phyloP scores from a whole-genome alignment of 306 rosid species.

The Quercus dentata region DNA sequence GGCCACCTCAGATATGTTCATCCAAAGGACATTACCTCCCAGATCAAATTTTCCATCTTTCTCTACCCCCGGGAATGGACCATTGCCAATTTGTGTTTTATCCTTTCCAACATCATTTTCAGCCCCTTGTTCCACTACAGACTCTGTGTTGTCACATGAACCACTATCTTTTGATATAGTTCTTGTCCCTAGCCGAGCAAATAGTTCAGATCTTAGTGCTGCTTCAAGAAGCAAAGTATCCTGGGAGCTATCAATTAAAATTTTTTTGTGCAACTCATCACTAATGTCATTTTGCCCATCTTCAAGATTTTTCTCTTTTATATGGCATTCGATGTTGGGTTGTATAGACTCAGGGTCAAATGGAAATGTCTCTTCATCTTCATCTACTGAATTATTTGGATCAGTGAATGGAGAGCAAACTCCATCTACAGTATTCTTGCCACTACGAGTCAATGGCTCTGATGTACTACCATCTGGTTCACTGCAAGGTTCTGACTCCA shows the following conservation, averaged over 20 bases:
- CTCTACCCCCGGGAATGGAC: constrained; percentile 28
- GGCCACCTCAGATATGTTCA: constrained; percentile 1
- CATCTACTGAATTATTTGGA: constrained; percentile 57
- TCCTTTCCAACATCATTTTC: constrained; percentile 54
- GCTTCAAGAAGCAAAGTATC: constrained; percentile 87
- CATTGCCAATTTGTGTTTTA: constrained; percentile 19
- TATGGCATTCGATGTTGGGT: constrained; percentile 30
- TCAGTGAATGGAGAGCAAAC: constrained; percentile 62
- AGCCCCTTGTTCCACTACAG: constrained; percentile 43
- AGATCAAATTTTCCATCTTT: constrained; percentile 23
- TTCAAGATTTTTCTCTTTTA: constrained; percentile 25
- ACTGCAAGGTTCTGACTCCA: constrained; percentile 62
- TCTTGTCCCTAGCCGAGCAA: constrained; percentile 64
- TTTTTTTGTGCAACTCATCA: constrained; percentile 30
- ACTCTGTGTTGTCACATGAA: constrained; percentile 35
- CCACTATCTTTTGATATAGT: constrained; percentile 29
- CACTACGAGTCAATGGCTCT: constrained; percentile 58
- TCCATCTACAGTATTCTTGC: constrained; percentile 48
- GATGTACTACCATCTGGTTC: constrained; percentile 82
- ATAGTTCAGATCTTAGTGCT: constrained; percentile 70
- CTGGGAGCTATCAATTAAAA: constrained; percentile 32
- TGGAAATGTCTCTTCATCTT: constrained; percentile 68
- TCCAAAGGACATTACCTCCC: constrained; percentile 40
- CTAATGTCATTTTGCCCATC: constrained; percentile 32
- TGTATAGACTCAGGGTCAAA: constrained; percentile 43